Percentiles rank a stretch among this genome's conserved stretches.
Conservation (phyloP, 495 filamentous ascomycete species). For the Annulohypoxylon bovei region DNA sequence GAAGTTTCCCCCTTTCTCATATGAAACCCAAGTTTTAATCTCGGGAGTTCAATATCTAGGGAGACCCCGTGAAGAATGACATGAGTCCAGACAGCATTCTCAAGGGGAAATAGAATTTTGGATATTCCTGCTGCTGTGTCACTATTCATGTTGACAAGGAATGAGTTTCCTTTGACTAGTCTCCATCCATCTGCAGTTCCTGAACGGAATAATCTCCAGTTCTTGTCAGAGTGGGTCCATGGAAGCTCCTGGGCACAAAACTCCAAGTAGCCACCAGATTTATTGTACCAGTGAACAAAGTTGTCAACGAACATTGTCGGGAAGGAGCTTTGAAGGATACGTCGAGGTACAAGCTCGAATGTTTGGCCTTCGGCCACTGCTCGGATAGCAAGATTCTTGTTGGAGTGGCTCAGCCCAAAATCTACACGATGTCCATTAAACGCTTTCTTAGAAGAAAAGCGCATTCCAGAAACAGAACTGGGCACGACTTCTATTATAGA, state of each 20-base stretch:
- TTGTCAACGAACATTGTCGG: constrained; percentile 58
- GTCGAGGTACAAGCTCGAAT: constrained; percentile 59
- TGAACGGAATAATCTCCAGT: constrained; percentile 46
- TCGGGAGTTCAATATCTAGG: constrained; percentile 58
- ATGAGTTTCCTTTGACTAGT: constrained; percentile 3
- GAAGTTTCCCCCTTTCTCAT: constrained; percentile 43
- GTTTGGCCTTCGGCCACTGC: constrained; percentile 10
- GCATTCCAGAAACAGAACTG: constrained; percentile 56
- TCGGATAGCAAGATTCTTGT: constrained; percentile 11
- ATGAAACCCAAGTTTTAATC: constrained; percentile 60
- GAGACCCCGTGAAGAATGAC: constrained; percentile 32
- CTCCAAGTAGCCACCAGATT: constrained; percentile 53
- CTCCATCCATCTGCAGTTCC: constrained; percentile 2
- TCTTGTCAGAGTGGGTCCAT: constrained; percentile 49
- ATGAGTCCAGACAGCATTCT: constrained; percentile 49
- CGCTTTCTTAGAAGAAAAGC: constrained; percentile 49
- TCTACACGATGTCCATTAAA: constrained; percentile 51
- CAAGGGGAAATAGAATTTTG: constrained; percentile 51
- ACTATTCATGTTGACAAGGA: constrained; percentile 50
- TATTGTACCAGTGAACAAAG: constrained; percentile 67
- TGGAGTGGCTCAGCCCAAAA: constrained; percentile 49
- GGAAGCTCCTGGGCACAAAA: constrained; percentile 56
- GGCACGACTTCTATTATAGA: constrained; percentile 59
- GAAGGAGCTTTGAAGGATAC: constrained; percentile 55
- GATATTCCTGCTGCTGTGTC: constrained; percentile 47